Percentiles rank a stretch among this genome's conserved stretches.
phyloP scores from a whole-genome alignment of 2,329 filamentous ascomycete genomes.

The Teratosphaeria nubilosa region DNA sequence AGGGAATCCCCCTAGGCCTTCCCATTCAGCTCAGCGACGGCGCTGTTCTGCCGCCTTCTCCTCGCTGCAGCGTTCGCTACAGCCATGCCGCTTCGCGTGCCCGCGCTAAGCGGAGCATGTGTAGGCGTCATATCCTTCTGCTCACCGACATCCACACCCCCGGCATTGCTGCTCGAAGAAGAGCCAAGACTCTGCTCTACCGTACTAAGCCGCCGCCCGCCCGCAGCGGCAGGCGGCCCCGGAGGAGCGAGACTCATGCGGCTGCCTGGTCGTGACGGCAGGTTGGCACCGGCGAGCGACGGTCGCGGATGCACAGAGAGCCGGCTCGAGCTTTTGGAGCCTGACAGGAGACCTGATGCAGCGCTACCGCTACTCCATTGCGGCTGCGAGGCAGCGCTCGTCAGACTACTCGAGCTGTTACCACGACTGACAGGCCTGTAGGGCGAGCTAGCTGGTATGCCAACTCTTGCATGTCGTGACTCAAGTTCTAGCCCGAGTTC shows the following conservation, averaged over 20 bases:
- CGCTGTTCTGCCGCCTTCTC: slow-evolving; percentile 12
- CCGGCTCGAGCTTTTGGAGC: slow-evolving; percentile 12
- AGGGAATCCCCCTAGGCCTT: not conserved
- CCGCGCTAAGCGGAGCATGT: slow-evolving; percentile 12
- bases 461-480: slow-evolving; percentile 3
- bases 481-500: slow-evolving; percentile 13
- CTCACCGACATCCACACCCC: not conserved
- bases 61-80: slow-evolving; percentile 9
- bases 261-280: slow-evolving; percentile 4
- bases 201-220: not conserved
- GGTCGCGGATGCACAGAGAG: slow-evolving; percentile 2
- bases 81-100: slow-evolving; percentile 7
- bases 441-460: slow-evolving; percentile 6
- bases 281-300: not conserved
- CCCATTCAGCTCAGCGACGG: not conserved
- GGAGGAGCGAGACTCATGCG: slow-evolving; percentile 16
- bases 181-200: not conserved
- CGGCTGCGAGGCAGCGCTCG: slow-evolving; percentile 1
- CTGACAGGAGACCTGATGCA: not conserved
- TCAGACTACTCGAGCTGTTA: slow-evolving; percentile 6
- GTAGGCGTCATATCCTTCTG: slow-evolving; percentile 18
- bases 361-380: slow-evolving; percentile 4
- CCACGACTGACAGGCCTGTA: slow-evolving; percentile 21
- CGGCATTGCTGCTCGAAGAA: not conserved
- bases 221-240: not conserved